These are phyloP conservation scores for Gynochthodes officinalis DNA, from an alignment of 257 asterid species.

Conservation along the genomic window DNA sequence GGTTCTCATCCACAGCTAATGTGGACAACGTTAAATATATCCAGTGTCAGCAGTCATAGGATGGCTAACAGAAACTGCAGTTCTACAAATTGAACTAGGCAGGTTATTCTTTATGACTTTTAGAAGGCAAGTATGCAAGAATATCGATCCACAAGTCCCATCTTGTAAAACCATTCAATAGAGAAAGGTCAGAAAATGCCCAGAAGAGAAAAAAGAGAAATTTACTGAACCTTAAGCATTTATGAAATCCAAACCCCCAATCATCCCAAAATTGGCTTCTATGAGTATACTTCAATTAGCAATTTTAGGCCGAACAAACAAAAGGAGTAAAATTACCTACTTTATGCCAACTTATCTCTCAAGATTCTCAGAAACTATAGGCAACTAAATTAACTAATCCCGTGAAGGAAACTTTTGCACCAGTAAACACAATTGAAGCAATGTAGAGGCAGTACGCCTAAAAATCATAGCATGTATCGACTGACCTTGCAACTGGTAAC, in stretches of 20 bases:
- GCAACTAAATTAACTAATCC: not conserved
- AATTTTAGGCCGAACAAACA: too few relatives aligned
- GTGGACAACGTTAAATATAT: not conserved
- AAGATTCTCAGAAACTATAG: not conserved
- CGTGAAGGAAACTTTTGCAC: not conserved
- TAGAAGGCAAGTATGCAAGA: not conserved
- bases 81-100: not conserved
- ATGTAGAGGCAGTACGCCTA: not conserved
- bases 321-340: too few relatives aligned
- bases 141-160: not conserved
- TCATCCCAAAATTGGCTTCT: not conserved
- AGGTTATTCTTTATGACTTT: too few relatives aligned
- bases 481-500: conserved; percentile 77
- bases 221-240: not conserved
- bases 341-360: not conserved
- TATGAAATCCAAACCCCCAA: not conserved
- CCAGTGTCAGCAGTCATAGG: too few relatives aligned
- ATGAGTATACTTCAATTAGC: not conserved
- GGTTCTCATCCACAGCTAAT: not conserved
- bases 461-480: conserved; percentile 8
- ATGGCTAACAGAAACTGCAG: too few relatives aligned
- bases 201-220: not conserved
- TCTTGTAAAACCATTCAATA: not conserved
- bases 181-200: not conserved
- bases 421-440: not conserved